Base-by-base conservation (phyloP, 2,329 filamentous ascomycete species). In the Daldinia sp. region DNA sequence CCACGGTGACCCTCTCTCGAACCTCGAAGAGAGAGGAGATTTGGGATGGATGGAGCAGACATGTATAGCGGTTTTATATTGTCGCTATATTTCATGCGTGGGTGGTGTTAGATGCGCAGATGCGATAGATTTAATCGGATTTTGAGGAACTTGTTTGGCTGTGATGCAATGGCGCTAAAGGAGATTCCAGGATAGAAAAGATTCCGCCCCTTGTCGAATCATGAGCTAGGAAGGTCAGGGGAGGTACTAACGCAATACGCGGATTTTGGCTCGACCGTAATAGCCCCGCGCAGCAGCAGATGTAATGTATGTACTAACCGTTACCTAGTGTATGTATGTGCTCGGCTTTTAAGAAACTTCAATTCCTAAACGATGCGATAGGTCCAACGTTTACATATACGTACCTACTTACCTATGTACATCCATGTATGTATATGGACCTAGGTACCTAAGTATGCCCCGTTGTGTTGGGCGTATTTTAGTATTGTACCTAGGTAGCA, bases 11-110 rank as follows among this genome's bases (percentile, higher is more conserved):
- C 78, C 25, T 78, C 82, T 71, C 79, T 80, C 82, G 75, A 73
- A 70, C 82, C 73, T 74, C 84, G 74, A 79, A 82, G 82, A 74
- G 74, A 91, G 74, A 80, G 86, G 30, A 96, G 84, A 72, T 96
- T 94, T 2, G 93, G 93, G 45, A 97, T 96, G 21, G 89, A 85
- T 37, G 87, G 80, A 27, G 88, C 85, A 47, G 90, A 85, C 90
- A 94, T 94, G 62, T 70, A 29, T 21, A 13, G 15, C n/a, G 13
- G 2, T 30, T 30, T 30, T 52, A 25, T 52, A 21, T 27, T 29
- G 39, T 54, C 30, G 30, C 48, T 23, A 23, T 29, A 47, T 9
- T 9, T 32, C 37, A 35, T 27, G 23, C 11, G 4, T 35, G 29
- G 10, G 8, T 25, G 9, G 23, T 25, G 32, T 29, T 11, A 10